phyloP scores from a whole-genome alignment of 176 grass and related monocot species.

The Tuctoria greenei region DNA sequence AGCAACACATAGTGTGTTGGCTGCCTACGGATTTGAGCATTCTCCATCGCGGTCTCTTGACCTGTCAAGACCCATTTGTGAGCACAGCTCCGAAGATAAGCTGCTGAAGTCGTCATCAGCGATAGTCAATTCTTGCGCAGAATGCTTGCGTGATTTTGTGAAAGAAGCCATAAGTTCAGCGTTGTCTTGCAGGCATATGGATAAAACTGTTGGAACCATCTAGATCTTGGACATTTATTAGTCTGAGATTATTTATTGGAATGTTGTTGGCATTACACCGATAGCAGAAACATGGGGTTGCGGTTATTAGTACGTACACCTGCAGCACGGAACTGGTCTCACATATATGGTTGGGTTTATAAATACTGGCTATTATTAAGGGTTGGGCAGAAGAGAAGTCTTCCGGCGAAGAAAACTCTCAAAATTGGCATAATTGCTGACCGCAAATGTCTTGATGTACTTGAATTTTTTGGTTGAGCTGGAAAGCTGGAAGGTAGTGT shows the following conservation, averaged over 20 bases:
- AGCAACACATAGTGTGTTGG: conserved; percentile 72
- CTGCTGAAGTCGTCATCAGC: conserved; percentile 1
- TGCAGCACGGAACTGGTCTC: conserved; percentile 26
- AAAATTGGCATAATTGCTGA: background rate
- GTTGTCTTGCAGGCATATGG: conserved; percentile 28
- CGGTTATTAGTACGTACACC: conserved; percentile 36
- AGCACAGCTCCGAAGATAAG: conserved; percentile 37
- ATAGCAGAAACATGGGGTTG: background rate
- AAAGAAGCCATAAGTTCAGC: conserved; percentile 48
- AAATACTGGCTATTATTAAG: background rate
- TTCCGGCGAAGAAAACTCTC: background rate
- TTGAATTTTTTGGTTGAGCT: conserved; percentile 5
- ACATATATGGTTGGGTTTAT: conserved; percentile 8
- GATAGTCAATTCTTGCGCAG: conserved; percentile 45
- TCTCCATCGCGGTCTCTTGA: conserved; percentile 31
- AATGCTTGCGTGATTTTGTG: conserved; percentile 59
- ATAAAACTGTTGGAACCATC: conserved; percentile 16
- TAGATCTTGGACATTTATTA: background rate
- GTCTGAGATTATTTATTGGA: conserved; percentile 1
- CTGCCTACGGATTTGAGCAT: conserved; percentile 64
- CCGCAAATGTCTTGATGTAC: conserved; percentile 9
- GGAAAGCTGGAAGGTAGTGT: background rate
- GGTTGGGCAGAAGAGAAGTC: conserved; percentile 23
- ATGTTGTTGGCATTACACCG: background rate
- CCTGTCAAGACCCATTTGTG: conserved; percentile 45